These are phyloP conservation scores for Triticum timopheevii DNA, from an alignment of 176 grass and related monocot species.

Conservation along the genomic window DNA sequence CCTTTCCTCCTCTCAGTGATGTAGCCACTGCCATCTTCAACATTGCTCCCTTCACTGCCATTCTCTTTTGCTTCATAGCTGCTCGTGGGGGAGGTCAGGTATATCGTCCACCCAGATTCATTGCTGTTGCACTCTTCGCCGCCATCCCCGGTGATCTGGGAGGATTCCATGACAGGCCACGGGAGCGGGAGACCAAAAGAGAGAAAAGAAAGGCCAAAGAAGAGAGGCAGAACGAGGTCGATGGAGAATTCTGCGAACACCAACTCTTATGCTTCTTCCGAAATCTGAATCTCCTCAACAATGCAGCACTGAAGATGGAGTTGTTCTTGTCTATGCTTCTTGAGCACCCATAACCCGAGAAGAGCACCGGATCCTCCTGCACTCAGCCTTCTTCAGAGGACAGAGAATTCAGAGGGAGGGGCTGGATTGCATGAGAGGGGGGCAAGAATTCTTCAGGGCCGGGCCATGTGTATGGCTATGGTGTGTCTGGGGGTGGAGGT, in stretches of 20 bases:
- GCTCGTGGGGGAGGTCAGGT: conserved; percentile 51
- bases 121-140: conserved; percentile 60
- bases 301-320: conserved; percentile 11
- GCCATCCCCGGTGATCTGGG: conserved; percentile 32
- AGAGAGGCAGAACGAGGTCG: background rate
- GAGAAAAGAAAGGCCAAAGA: background rate
- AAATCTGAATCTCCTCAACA: background rate
- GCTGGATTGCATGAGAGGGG: conserved; percentile 21
- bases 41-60: conserved; percentile 33
- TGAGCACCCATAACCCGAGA: conserved; percentile 1
- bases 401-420: conserved; percentile 2
- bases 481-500: conserved; percentile 12
- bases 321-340: background rate
- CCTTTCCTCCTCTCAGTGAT: conserved; percentile 24
- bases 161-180: conserved; percentile 35
- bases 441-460: background rate
- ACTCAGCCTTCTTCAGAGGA: conserved; percentile 6
- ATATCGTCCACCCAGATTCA: conserved; percentile 71
- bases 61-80: conserved; percentile 27
- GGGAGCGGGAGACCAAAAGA: background rate
- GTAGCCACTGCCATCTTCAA: conserved; percentile 33
- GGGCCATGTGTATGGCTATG: background rate
- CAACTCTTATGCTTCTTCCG: conserved; percentile 4
- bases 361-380: background rate
- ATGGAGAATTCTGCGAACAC: conserved; percentile 18